Evolutionary conservation across 176 grass and related monocot genomes (phyloP).

Genomic region (Canna indica): DNA sequence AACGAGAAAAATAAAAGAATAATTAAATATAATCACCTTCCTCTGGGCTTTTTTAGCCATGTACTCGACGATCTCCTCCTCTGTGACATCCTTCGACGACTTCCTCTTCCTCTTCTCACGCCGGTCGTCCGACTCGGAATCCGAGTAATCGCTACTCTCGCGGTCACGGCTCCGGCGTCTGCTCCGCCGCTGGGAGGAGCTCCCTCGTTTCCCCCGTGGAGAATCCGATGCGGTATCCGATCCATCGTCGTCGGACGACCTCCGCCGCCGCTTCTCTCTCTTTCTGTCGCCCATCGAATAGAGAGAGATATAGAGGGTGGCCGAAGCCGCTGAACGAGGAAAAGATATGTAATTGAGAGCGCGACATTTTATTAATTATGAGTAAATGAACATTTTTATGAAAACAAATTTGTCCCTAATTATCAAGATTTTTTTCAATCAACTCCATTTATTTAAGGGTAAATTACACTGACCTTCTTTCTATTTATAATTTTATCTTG

Average conservation of each 20-base stretch:
- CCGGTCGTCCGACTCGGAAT: conserved; percentile 40
- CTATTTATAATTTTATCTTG: no score
- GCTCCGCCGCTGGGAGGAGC: conserved; percentile 19
- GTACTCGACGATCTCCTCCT: conserved; percentile 80
- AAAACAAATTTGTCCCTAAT: no score
- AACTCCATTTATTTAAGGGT: no score
- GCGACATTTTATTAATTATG: no score
- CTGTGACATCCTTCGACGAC: conserved; percentile 46
- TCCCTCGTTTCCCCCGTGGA: conserved; percentile 3
- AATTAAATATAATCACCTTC: conserved; percentile 54
- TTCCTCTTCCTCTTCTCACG: conserved; percentile 11
- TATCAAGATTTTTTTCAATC: no score
- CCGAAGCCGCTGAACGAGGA: background rate
- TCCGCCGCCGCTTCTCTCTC: background rate
- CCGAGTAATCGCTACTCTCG: conserved; percentile 32
- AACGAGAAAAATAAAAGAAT: background rate
- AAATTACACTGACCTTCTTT: no score
- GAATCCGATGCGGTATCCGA: conserved; percentile 21
- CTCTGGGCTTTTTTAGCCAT: conserved; percentile 82
- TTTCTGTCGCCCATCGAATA: background rate
- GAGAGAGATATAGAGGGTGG: no score
- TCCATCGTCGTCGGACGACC: background rate
- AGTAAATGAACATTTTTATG: no score
- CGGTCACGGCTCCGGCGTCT: conserved; percentile 15
- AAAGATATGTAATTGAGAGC: no score